These are phyloP conservation scores for Apiosordaria backusii DNA, from an alignment of 495 filamentous ascomycete species.

Conservation along the genomic window DNA sequence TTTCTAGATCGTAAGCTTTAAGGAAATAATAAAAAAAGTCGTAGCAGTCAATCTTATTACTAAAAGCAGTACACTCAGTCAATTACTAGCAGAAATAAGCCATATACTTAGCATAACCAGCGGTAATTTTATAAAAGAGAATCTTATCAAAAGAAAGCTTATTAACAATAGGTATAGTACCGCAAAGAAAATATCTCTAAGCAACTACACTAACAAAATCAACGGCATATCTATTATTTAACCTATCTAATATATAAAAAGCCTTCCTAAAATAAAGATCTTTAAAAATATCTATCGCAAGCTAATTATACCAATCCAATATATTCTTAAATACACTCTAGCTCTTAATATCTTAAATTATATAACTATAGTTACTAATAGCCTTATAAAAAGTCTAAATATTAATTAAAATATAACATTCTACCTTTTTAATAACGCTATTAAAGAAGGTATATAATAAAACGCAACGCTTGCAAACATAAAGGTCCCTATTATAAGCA, in stretches of 20 bases:
- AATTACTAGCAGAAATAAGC: conserved; percentile 54
- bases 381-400: conserved; percentile 49
- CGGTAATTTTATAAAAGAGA: conserved; percentile 56
- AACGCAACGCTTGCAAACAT: conserved; percentile 62
- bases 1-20: conserved; percentile 57
- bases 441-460: conserved; percentile 62
- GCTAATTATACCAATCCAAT: conserved; percentile 61
- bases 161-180: conserved; percentile 52
- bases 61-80: conserved; percentile 50
- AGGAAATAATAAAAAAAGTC: conserved; percentile 62
- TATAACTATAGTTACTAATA: conserved; percentile 39
- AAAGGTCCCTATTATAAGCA: conserved; percentile 54
- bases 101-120: conserved; percentile 52
- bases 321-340: conserved; percentile 52
- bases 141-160: conserved; percentile 54
- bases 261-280: conserved; percentile 67
- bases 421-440: conserved; percentile 52
- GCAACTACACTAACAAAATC: conserved; percentile 54
- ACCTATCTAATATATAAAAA: conserved; percentile 63
- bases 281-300: conserved; percentile 70
- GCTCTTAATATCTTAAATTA: conserved; percentile 36
- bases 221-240: conserved; percentile 56
- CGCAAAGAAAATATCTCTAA: conserved; percentile 54
- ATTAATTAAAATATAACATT: conserved; percentile 55
- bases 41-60: conserved; percentile 56